phyloP scores from a whole-genome alignment of 805 yeast species.

The Kregervanrija delftensis region DNA sequence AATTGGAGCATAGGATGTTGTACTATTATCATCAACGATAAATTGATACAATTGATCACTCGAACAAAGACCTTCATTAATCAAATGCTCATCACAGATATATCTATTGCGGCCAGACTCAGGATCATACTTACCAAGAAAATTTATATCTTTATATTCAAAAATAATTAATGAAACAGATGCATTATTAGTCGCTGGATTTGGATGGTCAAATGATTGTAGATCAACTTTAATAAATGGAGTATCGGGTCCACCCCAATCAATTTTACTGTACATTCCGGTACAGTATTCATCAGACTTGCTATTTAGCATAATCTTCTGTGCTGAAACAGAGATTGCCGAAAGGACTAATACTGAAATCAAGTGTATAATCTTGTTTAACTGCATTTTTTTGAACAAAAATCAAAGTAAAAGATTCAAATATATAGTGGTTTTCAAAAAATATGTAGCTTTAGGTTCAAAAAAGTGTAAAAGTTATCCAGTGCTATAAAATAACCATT shows the following conservation, averaged over 20 bases:
- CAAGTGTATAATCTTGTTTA: background rate
- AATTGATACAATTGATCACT: slow-evolving; percentile 52
- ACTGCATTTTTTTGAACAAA: background rate
- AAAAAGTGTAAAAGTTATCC: too few relatives aligned
- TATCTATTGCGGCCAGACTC: slow-evolving; percentile 43
- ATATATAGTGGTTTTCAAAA: background rate
- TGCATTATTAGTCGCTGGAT: slow-evolving; percentile 33
- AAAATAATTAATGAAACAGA: slow-evolving; percentile 65
- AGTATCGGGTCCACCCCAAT: slow-evolving; percentile 76
- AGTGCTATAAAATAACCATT: too few relatives aligned
- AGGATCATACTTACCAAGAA: slow-evolving; percentile 49
- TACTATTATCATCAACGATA: slow-evolving; percentile 40
- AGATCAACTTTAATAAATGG: slow-evolving; percentile 53
- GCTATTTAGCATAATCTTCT: slow-evolving; percentile 42
- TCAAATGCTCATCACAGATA: slow-evolving; percentile 68
- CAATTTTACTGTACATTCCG: slow-evolving; percentile 82
- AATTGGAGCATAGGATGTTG: slow-evolving; percentile 42
- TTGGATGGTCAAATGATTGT: slow-evolving; percentile 22
- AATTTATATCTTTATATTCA: slow-evolving; percentile 72
- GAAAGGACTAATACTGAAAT: background rate
- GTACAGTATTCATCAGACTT: slow-evolving; percentile 65
- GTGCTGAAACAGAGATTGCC: slow-evolving; percentile 25
- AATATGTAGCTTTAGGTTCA: too few relatives aligned
- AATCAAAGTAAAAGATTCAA: background rate
- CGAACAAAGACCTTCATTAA: slow-evolving; percentile 50